Percentiles rank a stretch among this genome's conserved stretches.
Evolutionary conservation across 768 basidiomycete species (phyloP).

Genomic region (Boletus vermiculosoides): DNA sequence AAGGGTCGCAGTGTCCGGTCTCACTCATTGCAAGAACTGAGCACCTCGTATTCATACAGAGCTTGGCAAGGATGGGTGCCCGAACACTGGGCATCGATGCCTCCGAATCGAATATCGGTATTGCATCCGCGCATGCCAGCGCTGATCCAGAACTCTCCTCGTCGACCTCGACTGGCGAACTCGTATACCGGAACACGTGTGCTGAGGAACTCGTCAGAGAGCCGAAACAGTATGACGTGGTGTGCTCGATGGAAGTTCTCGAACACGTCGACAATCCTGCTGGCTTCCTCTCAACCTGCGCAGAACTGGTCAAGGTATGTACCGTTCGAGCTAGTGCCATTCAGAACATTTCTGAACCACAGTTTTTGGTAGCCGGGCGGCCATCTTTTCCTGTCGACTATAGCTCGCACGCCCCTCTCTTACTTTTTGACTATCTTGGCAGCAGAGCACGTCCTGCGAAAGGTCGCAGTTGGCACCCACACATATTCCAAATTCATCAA

Average conservation of each 20-base stretch:
- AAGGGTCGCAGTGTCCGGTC: conserved; percentile 16
- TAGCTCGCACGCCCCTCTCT: conserved; percentile 81
- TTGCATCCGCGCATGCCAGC: conserved; percentile 80
- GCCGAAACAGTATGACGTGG: conserved; percentile 76
- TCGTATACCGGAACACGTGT: conserved; percentile 69
- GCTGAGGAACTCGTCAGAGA: conserved; percentile 73
- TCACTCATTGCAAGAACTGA: background rate
- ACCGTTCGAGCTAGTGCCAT: background rate
- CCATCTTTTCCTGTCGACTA: conserved; percentile 92
- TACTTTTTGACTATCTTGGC: conserved; percentile 68
- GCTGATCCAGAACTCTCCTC: conserved; percentile 62
- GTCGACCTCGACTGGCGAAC: conserved; percentile 26
- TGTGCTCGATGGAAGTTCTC: conserved; percentile 96
- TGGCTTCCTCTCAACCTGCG: conserved; percentile 77
- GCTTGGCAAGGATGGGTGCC: conserved; percentile 83
- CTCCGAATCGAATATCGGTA: conserved; percentile 79
- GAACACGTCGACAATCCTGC: conserved; percentile 96
- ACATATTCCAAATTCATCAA: conserved; percentile 89
- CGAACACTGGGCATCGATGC: conserved; percentile 92
- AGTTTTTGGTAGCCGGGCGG: conserved; percentile 74
- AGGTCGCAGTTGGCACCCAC: conserved; percentile 87
- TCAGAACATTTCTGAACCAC: conserved; percentile 2
- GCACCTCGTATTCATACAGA: conserved; percentile 43
- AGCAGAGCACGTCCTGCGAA: conserved; percentile 78
- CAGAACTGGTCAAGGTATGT: conserved; percentile 81